Conservation (phyloP, 2,329 filamentous ascomycete species). For the Monosporascus sp. region DNA sequence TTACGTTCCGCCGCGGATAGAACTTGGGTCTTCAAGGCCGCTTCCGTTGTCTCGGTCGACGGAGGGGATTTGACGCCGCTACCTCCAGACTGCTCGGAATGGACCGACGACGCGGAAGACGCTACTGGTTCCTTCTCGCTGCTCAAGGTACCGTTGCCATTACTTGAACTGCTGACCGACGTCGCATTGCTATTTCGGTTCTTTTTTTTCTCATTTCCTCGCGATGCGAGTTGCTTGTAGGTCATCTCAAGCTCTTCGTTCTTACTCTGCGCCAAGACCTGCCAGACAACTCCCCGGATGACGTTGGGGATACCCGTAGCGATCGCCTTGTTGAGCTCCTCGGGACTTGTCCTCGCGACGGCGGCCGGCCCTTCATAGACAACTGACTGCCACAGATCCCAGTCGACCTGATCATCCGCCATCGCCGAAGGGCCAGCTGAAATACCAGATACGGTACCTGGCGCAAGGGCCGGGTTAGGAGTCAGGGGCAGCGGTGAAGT, state of each 20-base stretch:
- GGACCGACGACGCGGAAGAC: conserved; percentile 81
- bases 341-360: conserved; percentile 79
- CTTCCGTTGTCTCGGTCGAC: conserved; percentile 58
- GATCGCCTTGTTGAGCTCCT: conserved; percentile 86
- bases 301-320: conserved; percentile 89
- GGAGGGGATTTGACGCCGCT: conserved; percentile 51
- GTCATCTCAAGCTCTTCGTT: conserved; percentile 81
- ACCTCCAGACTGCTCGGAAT: conserved; percentile 67
- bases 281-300: conserved; percentile 98
- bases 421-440: conserved; percentile 69
- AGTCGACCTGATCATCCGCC: conserved; percentile 77
- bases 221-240: conserved; percentile 75
- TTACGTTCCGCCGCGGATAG: conserved; percentile 62
- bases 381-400: conserved; percentile 95
- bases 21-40: conserved; percentile 60
- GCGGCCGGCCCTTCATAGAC: conserved; percentile 91
- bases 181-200: conserved; percentile 53
- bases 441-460: conserved; percentile 80
- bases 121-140: conserved; percentile 61
- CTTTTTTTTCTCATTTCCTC: conserved; percentile 77
- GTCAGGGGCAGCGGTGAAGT: conserved; percentile 53
- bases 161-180: conserved; percentile 46
- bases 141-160: conserved; percentile 41
- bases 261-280: conserved; percentile 92
- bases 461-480: conserved; percentile 67